Base-by-base conservation (phyloP, 106 monocot genomes). In the Dactylorhiza incarnata region DNA sequence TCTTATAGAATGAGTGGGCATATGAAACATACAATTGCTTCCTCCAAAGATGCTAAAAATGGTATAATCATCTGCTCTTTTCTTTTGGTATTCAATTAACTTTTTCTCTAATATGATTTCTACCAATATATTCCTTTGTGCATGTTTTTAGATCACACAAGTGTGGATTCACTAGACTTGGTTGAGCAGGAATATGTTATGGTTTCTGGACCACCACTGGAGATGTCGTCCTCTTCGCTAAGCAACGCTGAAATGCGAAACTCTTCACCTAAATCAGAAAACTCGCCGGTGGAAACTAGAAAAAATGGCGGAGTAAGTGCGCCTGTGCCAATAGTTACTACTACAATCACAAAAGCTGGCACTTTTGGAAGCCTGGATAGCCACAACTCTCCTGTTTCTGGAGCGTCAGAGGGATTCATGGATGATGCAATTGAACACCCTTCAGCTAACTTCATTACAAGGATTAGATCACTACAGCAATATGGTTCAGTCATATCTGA, bases 111-210 rank as follows among this genome's bases (percentile, higher is more conserved):
- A 29, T 65, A 29, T 65, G 65, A 25, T 0, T 29, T 65, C 12
- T 29, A 75, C 14, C 78, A 75, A 73, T 45, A 25, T 68, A 48
- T 20, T 73, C 52, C 45, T 20, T 61, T 77, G 29, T 16, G 69
- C 24, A 70, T 76, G 22, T 69, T 68, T 37, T 69, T 67, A 89
- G 88, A 87, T 78, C 72, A 79, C 71, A n/a, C 78, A 71, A 62
- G 82, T 48, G 75, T 77, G 79, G 97, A 99, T 83, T 91, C 91
- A 71, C 75, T 93, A 76, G 97, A 99, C 55, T 83, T 89, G 71
- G 86, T 94, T 81, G 91, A 91, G 51, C 91, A 91, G 72, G 93
- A 91, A 19, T 93, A 91, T 85, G 94, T 99, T 1, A 79, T 99
- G 82, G 88, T 92, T 10, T 73, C 91, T 82, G 91, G 84, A 50